phyloP scores from a whole-genome alignment of 1,139 yeast species.

The Diutina catenulata region DNA sequence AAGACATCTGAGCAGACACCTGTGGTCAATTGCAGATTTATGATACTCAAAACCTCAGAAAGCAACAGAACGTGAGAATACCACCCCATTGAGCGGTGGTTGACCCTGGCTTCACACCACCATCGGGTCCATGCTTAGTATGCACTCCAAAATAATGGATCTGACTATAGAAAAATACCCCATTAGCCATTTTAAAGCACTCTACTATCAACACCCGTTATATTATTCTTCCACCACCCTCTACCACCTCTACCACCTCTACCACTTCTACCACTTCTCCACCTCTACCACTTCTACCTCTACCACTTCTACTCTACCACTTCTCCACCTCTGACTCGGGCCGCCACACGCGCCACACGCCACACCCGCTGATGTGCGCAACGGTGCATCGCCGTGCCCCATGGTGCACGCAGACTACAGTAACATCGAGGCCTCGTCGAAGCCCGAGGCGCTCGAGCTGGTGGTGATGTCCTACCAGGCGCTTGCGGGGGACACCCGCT shows the following conservation, averaged over 20 bases:
- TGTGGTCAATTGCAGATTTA: no score
- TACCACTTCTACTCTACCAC: not conserved
- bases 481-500: constrained; percentile 45
- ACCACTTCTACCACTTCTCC: constrained; percentile 4
- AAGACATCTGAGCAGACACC: no score
- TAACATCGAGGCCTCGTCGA: constrained; percentile 29
- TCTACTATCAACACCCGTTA: constrained; percentile 7
- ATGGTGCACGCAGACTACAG: constrained; percentile 53
- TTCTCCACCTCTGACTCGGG: not conserved
- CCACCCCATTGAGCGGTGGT: no score
- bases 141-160: not conserved
- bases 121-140: not conserved
- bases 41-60: no score
- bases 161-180: constrained; percentile 8
- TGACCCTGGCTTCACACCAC: no score
- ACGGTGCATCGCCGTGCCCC: not conserved
- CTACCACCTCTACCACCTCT: no score
- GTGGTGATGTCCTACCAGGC: constrained; percentile 56
- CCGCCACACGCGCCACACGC: not conserved
- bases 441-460: constrained; percentile 47
- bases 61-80: no score
- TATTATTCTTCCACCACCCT: constrained; percentile 7
- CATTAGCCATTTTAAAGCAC: constrained; percentile 6
- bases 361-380: not conserved
- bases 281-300: constrained; percentile 6